phyloP scores from a whole-genome alignment of 805 yeast species.

The Wickerhamomyces rabaulensis region DNA sequence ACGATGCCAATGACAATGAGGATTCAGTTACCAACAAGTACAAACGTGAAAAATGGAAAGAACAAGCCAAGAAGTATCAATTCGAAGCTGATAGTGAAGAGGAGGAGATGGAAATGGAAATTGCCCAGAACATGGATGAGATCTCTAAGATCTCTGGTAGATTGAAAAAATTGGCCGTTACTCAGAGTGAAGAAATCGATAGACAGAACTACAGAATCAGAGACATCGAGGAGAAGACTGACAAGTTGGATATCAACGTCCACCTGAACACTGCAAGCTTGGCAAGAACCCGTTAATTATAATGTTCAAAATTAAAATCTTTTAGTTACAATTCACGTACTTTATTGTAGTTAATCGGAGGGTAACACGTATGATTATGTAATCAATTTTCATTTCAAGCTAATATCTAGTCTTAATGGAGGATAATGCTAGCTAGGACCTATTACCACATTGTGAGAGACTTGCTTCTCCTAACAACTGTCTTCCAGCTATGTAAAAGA shows the following conservation, averaged over 20 bases:
- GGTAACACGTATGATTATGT: background rate
- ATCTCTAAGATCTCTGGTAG: constrained; percentile 64
- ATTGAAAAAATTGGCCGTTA: constrained; percentile 64
- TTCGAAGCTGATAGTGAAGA: constrained; percentile 91
- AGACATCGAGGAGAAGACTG: constrained; percentile 79
- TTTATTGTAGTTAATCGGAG: background rate
- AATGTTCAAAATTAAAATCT: constrained; percentile 12
- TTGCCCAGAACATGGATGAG: constrained; percentile 77
- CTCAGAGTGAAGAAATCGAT: constrained; percentile 72
- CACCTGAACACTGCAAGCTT: constrained; percentile 70
- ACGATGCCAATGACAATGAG: constrained; percentile 30
- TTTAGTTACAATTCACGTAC: no score
- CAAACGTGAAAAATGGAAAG: constrained; percentile 30
- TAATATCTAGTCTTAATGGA: no score
- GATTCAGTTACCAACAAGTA: constrained; percentile 31
- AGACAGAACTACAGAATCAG: constrained; percentile 71
- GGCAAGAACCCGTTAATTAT: constrained; percentile 35
- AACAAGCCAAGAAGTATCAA: constrained; percentile 64
- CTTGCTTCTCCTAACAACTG: no score
- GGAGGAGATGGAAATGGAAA: constrained; percentile 85
- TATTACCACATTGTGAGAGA: no score
- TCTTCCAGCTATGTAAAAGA: no score
- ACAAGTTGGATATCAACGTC: constrained; percentile 75
- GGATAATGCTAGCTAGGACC: no score
- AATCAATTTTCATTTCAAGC: background rate